These are phyloP conservation scores for Aspergillus wentii DNA, from an alignment of 495 filamentous ascomycete genomes.

Conservation along the genomic window DNA sequence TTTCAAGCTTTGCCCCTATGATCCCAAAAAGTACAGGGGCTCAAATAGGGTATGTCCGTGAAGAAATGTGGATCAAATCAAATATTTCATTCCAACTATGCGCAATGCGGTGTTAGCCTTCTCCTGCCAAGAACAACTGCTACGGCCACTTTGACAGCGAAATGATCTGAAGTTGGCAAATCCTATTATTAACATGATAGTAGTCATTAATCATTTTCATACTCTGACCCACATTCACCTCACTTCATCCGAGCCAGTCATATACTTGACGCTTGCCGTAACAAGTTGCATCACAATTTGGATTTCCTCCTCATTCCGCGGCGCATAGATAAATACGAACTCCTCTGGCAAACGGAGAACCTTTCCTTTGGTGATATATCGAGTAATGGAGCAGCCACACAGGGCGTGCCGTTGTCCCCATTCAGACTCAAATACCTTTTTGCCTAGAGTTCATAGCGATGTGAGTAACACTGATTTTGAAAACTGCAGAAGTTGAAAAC, in stretches of 20 bases:
- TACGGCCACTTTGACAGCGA: too few relatives aligned
- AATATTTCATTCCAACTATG: too few relatives aligned
- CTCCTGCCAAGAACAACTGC: too few relatives aligned
- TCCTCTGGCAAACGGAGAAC: slow-evolving; percentile 43
- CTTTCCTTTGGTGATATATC: slow-evolving; percentile 42
- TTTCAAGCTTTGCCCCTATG: too few relatives aligned
- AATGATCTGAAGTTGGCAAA: neutral
- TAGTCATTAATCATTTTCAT: neutral
- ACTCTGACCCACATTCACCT: slow-evolving; percentile 8
- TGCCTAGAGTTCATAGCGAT: slow-evolving; percentile 34
- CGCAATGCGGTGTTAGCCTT: too few relatives aligned
- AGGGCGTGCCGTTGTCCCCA: slow-evolving; percentile 92
- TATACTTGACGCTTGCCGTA: slow-evolving; percentile 48
- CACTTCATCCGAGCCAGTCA: slow-evolving; percentile 27
- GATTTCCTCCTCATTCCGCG: slow-evolving; percentile 63
- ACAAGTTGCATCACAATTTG: slow-evolving; percentile 66
- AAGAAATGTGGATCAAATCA: too few relatives aligned
- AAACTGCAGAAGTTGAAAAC: too few relatives aligned
- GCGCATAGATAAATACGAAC: slow-evolving; percentile 83
- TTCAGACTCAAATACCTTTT: slow-evolving; percentile 67
- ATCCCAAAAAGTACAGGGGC: too few relatives aligned
- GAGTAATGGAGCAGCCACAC: slow-evolving; percentile 44
- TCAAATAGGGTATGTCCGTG: too few relatives aligned
- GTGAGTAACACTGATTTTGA: too few relatives aligned
- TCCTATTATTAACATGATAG: neutral